Conservation (phyloP, 2,329 filamentous ascomycete species). For the Lachnellula arida region DNA sequence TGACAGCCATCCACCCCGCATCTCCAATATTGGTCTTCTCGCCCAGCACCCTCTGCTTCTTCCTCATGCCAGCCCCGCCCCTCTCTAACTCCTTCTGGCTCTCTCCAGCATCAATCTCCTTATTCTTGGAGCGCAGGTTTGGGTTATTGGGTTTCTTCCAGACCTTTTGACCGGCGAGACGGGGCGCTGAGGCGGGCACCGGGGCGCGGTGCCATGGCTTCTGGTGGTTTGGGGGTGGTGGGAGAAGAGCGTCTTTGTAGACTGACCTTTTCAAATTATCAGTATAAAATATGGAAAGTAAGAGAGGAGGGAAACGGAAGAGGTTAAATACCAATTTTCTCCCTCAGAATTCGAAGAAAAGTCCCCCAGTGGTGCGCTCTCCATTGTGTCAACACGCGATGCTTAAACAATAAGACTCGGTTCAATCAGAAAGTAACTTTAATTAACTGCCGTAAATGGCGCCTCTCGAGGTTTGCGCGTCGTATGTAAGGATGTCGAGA, state of each 20-base stretch:
- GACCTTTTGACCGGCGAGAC: slow-evolving; percentile 31
- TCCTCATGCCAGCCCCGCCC: slow-evolving; percentile 33
- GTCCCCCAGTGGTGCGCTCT: neutral
- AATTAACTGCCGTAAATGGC: neutral
- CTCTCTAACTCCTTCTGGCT: slow-evolving; percentile 32
- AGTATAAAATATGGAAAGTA: neutral
- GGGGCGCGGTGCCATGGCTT: slow-evolving; percentile 30
- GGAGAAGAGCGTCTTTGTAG: slow-evolving; percentile 28
- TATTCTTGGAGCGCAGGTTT: slow-evolving; percentile 3
- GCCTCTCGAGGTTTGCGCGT: neutral
- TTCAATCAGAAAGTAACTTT: slow-evolving; percentile 1
- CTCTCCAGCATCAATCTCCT: slow-evolving; percentile 22
- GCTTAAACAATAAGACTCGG: too few relatives aligned
- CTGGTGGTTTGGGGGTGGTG: slow-evolving; percentile 15
- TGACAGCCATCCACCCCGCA: slow-evolving; percentile 27
- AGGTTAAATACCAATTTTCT: slow-evolving; percentile 16
- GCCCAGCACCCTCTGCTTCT: slow-evolving; percentile 29
- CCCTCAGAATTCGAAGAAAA: neutral
- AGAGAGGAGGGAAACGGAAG: neutral
- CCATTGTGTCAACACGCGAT: slow-evolving; percentile 3
- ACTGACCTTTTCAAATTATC: slow-evolving; percentile 21
- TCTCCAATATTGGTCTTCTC: slow-evolving; percentile 32
- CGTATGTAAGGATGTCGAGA: slow-evolving; percentile 13
- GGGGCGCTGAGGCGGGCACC: slow-evolving; percentile 28
- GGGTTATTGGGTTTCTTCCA: slow-evolving; percentile 29